Percentiles rank a stretch among this genome's conserved stretches.
Conservation (phyloP, 495 filamentous ascomycete species). For the Aspergillus sclerotiicarbonarius region DNA sequence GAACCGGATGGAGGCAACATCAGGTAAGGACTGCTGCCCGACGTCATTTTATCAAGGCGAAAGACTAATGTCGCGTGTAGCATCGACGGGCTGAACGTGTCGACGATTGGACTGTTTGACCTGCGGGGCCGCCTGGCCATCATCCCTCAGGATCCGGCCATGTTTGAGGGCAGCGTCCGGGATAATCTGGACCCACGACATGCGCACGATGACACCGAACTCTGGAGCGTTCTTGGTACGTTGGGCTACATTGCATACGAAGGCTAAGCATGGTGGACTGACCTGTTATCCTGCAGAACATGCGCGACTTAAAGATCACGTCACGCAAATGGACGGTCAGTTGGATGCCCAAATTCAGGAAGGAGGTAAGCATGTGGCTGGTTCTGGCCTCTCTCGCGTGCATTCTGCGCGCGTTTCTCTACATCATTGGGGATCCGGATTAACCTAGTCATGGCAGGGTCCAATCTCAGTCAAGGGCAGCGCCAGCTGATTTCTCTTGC, state of each 20-base stretch:
- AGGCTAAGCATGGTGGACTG: conserved; percentile 10
- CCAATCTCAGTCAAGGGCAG: conserved; percentile 63
- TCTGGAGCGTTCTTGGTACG: conserved; percentile 94
- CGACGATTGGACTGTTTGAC: conserved; percentile 85
- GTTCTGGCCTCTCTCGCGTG: conserved; percentile 4
- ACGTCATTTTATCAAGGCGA: conserved; percentile 5
- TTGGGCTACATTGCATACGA: conserved; percentile 23
- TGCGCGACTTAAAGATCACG: conserved; percentile 88
- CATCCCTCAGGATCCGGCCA: conserved; percentile 95
- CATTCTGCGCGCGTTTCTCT: background rate
- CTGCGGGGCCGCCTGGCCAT: conserved; percentile 89
- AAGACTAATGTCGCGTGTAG: conserved; percentile 28
- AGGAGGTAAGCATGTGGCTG: conserved; percentile 66
- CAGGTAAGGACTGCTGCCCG: conserved; percentile 36
- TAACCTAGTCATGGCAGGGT: conserved; percentile 41
- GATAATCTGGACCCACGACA: conserved; percentile 96
- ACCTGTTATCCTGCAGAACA: conserved; percentile 61
- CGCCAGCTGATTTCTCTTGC: conserved; percentile 91
- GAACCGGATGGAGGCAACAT: conserved; percentile 79
- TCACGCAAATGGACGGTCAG: conserved; percentile 81
- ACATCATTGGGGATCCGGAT: background rate
- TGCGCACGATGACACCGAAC: conserved; percentile 94
- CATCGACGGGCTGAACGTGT: conserved; percentile 87
- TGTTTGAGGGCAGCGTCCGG: conserved; percentile 93
- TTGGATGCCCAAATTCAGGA: conserved; percentile 90